Conservation (phyloP, 73 alveolate genomes). For the Paramecium bursaria region DNA sequence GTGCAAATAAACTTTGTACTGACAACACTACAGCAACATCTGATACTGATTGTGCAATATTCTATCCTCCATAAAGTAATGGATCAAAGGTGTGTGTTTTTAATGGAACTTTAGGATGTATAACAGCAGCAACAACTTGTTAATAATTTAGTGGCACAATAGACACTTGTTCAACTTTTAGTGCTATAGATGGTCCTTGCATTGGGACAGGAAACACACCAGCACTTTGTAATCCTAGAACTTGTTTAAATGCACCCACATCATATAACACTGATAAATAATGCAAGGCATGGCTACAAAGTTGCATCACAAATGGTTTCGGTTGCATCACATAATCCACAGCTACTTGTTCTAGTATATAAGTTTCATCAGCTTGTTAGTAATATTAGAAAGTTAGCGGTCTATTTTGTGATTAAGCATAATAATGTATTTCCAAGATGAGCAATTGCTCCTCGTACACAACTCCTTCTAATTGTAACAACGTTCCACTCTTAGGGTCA, state of each 20-base stretch:
- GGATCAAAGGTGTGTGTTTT: slow-evolving; percentile 11
- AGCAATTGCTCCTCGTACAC: too few species aligned
- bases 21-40: background rate
- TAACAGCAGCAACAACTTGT: background rate
- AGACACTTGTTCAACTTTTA: background rate
- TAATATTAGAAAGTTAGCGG: too few species aligned
- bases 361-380: background rate
- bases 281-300: slow-evolving; percentile 53
- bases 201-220: background rate
- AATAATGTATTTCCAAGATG: too few species aligned
- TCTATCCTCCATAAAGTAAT: background rate
- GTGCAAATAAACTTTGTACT: slow-evolving; percentile 43
- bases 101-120: slow-evolving; percentile 36
- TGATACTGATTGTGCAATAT: slow-evolving; percentile 7
- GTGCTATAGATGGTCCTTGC: slow-evolving; percentile 56
- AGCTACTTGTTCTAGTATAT: background rate
- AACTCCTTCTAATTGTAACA: too few species aligned
- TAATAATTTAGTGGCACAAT: background rate
- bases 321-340: slow-evolving; percentile 10
- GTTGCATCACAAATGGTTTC: slow-evolving; percentile 23
- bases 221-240: slow-evolving; percentile 31
- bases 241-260: slow-evolving; percentile 18
- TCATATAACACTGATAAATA: background rate
- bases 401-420: too few species aligned
- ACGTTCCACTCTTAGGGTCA: too few species aligned